Evolutionary conservation across 805 yeast genomes (phyloP), one percentile per base, ranked within the genome.

Genomic region (Komagataella populi): DNA sequence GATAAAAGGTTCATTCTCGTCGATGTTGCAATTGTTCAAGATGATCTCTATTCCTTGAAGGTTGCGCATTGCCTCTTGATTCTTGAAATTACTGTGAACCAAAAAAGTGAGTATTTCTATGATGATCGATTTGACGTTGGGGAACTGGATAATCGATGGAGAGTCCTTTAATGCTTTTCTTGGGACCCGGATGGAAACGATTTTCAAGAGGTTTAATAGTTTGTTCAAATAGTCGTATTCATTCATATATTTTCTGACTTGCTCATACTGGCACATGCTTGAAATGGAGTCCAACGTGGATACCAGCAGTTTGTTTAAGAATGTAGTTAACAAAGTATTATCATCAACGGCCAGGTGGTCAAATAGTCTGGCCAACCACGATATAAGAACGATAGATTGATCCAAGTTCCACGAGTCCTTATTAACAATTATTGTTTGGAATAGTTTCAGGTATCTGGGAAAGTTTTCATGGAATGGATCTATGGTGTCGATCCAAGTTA

Each of bases 1-100:
- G 52, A 86, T 83, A 58, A 75, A 91, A 0, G 97, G 98, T 63
- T 93, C 95, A 61, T 86, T 80, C 47, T 81, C 83, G 63, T 91
- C 98, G 50, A 93, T 81, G 45, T 84, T 78, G 67, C 97, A 90
- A 55, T 83, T 84, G 6, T 90, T 84, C 22, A 91, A 68, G 0
- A 90, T 72, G 17, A 87, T 65, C 50, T 81, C 87, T 12, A 91
- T 63, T 0, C 88, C 95, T 48, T 84, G 86, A 0, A 70, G 57
- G 24, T 74, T 75, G 48, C 97, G 69, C 43, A 86, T 69, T 46
- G 66, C 62, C 52, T 90, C 91, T 61, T 91, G 96, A 4, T 79
- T 75, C 4, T 69, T 69, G 47, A 64, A 68, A 48, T 80, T 74
- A 0, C 74, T 68, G 55, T 74, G 74, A 0, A 77, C 72, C 48